Evolutionary conservation across 2,329 filamentous ascomycete species (phyloP).

Genomic region (Clarireedia monteithiana): DNA sequence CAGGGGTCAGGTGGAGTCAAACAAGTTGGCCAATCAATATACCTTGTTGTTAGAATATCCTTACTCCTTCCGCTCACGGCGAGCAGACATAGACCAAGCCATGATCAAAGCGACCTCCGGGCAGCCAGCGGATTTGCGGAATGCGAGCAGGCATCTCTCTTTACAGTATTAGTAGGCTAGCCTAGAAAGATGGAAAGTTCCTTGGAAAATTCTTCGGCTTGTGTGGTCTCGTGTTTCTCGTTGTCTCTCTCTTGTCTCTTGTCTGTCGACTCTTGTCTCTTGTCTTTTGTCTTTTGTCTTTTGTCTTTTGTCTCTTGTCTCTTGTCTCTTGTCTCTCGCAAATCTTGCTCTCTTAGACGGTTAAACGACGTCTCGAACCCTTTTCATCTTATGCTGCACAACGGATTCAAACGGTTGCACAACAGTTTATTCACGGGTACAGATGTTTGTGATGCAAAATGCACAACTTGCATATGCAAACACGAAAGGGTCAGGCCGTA

Average conservation of each 20-base stretch:
- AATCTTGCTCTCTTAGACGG: neutral
- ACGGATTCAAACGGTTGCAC: too few relatives aligned
- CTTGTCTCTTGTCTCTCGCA: neutral
- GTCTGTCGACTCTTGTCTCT: neutral
- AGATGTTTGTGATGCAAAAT: neutral
- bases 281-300: neutral
- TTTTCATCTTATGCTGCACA: too few relatives aligned
- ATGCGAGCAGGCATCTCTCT: neutral
- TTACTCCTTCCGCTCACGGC: constrained; percentile 1
- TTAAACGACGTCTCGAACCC: too few relatives aligned
- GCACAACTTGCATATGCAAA: neutral
- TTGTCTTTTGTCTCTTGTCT: neutral
- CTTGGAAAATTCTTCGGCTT: neutral
- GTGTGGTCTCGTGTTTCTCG: neutral
- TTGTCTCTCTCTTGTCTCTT: neutral
- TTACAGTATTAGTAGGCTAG: neutral
- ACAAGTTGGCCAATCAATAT: neutral
- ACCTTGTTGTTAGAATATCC: constrained; percentile 3
- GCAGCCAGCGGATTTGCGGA: neutral
- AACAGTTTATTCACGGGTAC: too few relatives aligned
- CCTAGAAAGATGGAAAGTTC: neutral
- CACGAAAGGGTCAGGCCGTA: too few relatives aligned
- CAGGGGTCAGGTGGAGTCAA: neutral
- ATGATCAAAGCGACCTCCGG: constrained; percentile 1
- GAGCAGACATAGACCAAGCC: neutral